Evolutionary conservation across 176 grass and related monocot species (phyloP).

Genomic region (Carex littledalei): DNA sequence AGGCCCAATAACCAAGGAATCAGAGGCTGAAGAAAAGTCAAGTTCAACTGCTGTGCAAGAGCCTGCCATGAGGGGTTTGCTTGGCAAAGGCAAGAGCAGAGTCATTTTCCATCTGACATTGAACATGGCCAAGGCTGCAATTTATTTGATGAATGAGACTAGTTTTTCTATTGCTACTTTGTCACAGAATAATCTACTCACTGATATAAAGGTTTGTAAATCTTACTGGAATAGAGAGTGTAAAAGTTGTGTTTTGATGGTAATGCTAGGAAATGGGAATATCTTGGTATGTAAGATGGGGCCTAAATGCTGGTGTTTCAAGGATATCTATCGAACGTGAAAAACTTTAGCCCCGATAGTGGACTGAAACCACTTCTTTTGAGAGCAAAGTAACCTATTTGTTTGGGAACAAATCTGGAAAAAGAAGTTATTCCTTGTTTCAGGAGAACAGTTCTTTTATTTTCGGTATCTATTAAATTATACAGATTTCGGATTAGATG

Average conservation of each 20-base stretch:
- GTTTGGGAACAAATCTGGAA: neutral
- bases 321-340: neutral
- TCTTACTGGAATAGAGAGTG: neutral
- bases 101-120: constrained; percentile 93
- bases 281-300: neutral
- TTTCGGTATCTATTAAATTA: neutral
- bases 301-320: neutral
- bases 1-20: constrained; percentile 27
- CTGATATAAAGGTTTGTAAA: constrained; percentile 77
- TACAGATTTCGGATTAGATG: neutral
- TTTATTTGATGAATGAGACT: constrained; percentile 86
- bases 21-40: constrained; percentile 31
- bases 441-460: neutral
- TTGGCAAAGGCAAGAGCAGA: constrained; percentile 88
- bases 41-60: constrained; percentile 39
- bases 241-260: neutral
- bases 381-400: neutral
- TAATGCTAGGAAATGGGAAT: neutral
- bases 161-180: constrained; percentile 62
- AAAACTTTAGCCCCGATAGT: neutral
- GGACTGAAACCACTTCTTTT: neutral
- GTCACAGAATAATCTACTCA: constrained; percentile 86
- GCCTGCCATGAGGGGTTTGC: constrained; percentile 53
- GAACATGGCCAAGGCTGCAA: constrained; percentile 88
- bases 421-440: neutral